Evolutionary conservation across 345 rosid genomes (phyloP).

Genomic region (Moricandia moricandioides): DNA sequence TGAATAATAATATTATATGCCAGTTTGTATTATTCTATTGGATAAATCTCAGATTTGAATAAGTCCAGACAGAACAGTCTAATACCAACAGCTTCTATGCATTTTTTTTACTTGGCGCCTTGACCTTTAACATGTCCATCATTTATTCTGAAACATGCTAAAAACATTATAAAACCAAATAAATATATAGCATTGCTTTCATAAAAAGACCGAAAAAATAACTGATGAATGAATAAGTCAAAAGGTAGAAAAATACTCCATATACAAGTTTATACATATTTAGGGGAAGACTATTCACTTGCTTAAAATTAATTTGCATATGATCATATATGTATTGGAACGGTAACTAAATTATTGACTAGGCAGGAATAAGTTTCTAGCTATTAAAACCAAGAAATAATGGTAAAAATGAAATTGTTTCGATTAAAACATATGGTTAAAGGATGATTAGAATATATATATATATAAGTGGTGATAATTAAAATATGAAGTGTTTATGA

Average conservation of each 20-base stretch:
- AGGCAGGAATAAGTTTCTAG: background rate
- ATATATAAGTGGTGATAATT: background rate
- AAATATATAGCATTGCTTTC: background rate
- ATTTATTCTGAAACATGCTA: background rate
- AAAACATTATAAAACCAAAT: background rate
- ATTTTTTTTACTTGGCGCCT: background rate
- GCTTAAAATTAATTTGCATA: background rate
- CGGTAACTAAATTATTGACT: background rate
- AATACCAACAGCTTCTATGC: background rate
- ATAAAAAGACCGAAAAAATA: background rate
- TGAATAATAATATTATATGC: background rate
- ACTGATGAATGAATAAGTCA: background rate
- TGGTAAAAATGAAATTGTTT: background rate
- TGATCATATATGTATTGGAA: background rate
- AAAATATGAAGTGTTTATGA: background rate
- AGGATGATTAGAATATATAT: background rate
- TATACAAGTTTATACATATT: too few species aligned
- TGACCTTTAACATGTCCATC: background rate
- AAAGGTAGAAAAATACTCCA: too few species aligned
- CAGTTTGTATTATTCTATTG: background rate
- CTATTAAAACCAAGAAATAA: background rate
- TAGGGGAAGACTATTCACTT: background rate
- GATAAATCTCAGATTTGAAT: background rate
- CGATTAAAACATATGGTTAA: background rate
- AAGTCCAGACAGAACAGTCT: background rate